Evolutionary conservation across 768 basidiomycete species (phyloP).

Genomic region (Fomitopsis serialis): DNA sequence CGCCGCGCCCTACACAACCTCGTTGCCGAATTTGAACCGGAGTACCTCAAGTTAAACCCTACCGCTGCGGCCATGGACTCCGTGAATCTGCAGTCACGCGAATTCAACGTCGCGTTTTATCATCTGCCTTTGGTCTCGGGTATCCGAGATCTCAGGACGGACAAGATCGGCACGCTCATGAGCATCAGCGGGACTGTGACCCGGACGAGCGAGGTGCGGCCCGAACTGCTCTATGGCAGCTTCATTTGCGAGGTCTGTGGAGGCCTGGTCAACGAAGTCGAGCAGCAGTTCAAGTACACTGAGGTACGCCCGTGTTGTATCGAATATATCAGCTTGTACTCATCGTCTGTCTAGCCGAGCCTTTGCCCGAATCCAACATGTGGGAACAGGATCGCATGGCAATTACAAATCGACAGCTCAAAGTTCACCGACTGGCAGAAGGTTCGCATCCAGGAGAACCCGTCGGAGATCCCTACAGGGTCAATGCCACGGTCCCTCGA

Average conservation of each 20-base stretch:
- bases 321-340: not conserved
- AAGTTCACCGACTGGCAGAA: slow-evolving; percentile 99
- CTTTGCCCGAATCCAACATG: slow-evolving; percentile 94
- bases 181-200: slow-evolving; percentile 97
- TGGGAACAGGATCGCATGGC: slow-evolving; percentile 86
- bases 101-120: slow-evolving; percentile 95
- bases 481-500: slow-evolving; percentile 97
- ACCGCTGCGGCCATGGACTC: slow-evolving; percentile 84
- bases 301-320: slow-evolving; percentile 50
- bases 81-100: slow-evolving; percentile 83
- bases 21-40: slow-evolving; percentile 84
- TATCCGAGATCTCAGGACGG: slow-evolving; percentile 89
- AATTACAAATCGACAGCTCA: slow-evolving; percentile 91
- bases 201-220: slow-evolving; percentile 93
- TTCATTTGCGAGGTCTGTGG: slow-evolving; percentile 90
- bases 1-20: slow-evolving; percentile 87
- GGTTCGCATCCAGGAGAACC: slow-evolving; percentile 97
- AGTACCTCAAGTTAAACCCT: slow-evolving; percentile 92
- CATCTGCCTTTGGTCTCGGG: slow-evolving; percentile 90
- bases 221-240: slow-evolving; percentile 89
- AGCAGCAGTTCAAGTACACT: slow-evolving; percentile 99
- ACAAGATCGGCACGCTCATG: slow-evolving; percentile 91
- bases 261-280: slow-evolving; percentile 84
- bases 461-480: slow-evolving; percentile 97
- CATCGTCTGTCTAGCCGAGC: slow-evolving; percentile 53